Base-by-base conservation (phyloP, 2,329 filamentous ascomycete species). In the Alternaria atra region DNA sequence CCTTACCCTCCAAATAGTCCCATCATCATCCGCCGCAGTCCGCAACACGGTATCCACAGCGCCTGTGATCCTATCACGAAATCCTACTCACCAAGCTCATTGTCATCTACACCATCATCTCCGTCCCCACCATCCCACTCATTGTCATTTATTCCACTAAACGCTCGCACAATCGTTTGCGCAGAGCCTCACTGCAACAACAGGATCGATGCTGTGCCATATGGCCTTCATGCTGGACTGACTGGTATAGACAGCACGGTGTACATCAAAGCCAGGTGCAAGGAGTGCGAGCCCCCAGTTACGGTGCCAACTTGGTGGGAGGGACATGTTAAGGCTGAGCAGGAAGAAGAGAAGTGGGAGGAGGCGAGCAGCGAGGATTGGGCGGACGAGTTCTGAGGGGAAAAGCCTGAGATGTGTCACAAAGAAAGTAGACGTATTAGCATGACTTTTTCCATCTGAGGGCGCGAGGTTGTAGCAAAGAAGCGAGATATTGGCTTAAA, bases 1-100 rank as follows among this genome's bases (percentile, higher is more conserved):
- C 34, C 51, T 37, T 55, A 43, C 55, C 58, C 39, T 43, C 47
- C 42, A 15, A 57, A 57, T 23, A 40, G 40, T 20, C 34, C 48
- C 20, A 34, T n/a, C 7, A 6, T 61, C 47, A 25, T 47, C 20
- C n/a, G 51, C 2, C 58, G 58, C 48, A 23, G 17, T 5, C 58
- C 53, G 17, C 48, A 57, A 30, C 47, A 61, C 34, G 58, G 58
- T 27, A 56, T 57, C 9, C 39, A 25, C 6, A 12, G 37, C 2
- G 32, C 23, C 2, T 10, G 48, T 2, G 29, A 10, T 7, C 37
- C n/a, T 40, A 10, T 12, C 20, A 9, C 10, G 17, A 17, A 15
- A 13, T 5, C 30, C 17, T 15, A 9, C 17, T 20, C 17, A 4
- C 17, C 6, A 3, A 8, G 13, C 23, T 15, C 32, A 32, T 15